Evolutionary conservation across 768 basidiomycete species (phyloP), one percentile per base, ranked within the genome.

Genomic region (Mrakia gelida): DNA sequence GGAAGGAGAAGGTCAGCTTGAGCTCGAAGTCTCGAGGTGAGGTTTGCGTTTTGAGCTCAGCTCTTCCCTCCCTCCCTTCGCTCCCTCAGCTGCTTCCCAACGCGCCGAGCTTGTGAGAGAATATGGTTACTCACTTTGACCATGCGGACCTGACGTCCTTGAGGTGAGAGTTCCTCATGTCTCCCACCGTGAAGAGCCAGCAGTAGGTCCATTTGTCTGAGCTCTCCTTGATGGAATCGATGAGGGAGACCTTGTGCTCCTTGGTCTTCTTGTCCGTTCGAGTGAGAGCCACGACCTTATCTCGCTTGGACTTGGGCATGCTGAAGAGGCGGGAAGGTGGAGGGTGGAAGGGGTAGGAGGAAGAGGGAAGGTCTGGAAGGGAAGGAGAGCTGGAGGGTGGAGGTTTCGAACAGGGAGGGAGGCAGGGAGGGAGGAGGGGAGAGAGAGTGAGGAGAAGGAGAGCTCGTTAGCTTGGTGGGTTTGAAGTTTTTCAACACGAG

Each of bases 101-200:
- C 21, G 21, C 15, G 28, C 13, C 15, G 7, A 15, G 38, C 38
- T 38, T 34, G 11, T 30, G 28, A n/a, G 28, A 62, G 11, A 34
- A 63, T 3, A 67, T n/a, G 49, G 73, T 26, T 74, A 43, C 91
- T 75, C 81, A 93, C 91, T 92, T 93, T 87, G 93, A 93, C 97
- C 97, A 99, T 80, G 92, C 87, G 79, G 90, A 90, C 80, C 97
- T 89, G 68, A 98, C 93, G 73, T 93, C 94, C 87, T 98, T 95
- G 56, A 99, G 86, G 85, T 94, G 92, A 38, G 94, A 87, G 86
- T 96, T 98, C 79, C 97, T 88, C 94, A 98, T 96, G 81, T 94
- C 90, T 23, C 95, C 95, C 8, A 98, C 93, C 81, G 92, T 90
- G 83, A 99, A 97, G 56, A 98, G 83, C 93, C 95, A 99, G 86